Conservation (phyloP, 345 rosid species). For the Corymbia maculata region DNA sequence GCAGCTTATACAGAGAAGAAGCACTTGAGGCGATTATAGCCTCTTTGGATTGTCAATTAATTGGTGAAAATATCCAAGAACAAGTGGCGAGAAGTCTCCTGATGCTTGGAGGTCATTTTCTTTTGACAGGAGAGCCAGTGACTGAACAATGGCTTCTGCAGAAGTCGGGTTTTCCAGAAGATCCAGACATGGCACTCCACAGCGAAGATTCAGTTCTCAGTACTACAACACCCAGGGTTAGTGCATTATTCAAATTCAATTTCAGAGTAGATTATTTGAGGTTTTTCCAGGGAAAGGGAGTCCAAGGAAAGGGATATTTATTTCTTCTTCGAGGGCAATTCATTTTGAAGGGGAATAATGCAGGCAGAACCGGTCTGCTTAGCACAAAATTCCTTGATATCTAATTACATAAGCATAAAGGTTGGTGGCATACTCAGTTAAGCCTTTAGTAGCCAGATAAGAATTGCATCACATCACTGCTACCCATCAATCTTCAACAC, state of each 20-base stretch:
- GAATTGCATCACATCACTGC: background rate
- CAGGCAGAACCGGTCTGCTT: background rate
- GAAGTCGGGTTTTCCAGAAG: slow-evolving; percentile 17
- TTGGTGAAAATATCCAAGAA: slow-evolving; percentile 31
- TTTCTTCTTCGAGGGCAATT: background rate
- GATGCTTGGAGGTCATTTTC: slow-evolving; percentile 40
- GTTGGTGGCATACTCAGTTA: background rate
- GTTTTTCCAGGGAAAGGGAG: background rate
- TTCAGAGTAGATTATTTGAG: background rate
- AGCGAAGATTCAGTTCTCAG: background rate
- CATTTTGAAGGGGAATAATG: background rate
- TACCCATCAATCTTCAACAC: background rate
- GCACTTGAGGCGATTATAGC: slow-evolving; percentile 41
- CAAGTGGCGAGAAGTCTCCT: slow-evolving; percentile 41
- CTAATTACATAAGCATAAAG: background rate
- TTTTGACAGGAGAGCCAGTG: slow-evolving; percentile 16
- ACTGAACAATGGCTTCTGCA: slow-evolving; percentile 33
- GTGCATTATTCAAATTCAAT: background rate
- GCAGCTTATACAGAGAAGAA: slow-evolving; percentile 52
- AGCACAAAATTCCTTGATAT: background rate
- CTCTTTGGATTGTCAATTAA: slow-evolving; percentile 24
- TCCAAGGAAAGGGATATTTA: background rate
- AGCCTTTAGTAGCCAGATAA: background rate
- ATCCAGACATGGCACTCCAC: slow-evolving; percentile 4
- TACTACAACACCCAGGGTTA: slow-evolving; percentile 16